Base-by-base conservation (phyloP, 2,329 filamentous ascomycete genomes). In the Stachybotrys echinatus region DNA sequence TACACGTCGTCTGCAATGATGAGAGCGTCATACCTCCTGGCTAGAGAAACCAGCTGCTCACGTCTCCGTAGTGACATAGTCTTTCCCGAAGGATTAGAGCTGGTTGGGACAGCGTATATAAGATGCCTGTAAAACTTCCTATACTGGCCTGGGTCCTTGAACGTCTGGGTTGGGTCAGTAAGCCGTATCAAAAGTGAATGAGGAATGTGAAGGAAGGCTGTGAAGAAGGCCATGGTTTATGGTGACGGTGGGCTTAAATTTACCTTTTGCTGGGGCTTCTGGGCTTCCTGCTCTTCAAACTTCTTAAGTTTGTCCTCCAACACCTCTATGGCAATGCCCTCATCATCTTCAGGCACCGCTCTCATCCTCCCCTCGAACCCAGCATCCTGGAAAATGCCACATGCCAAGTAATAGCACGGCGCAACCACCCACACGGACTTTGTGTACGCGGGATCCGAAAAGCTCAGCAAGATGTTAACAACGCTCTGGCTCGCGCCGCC, bases 1-100 rank as follows among this genome's bases (percentile, higher is more conserved):
- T 99, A 99, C 10, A 97, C 91, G 65, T 99, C 94, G 69, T 97
- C 92, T 45, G 82, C 82, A 23, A 96, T 77, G 49, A 96, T 69
- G n/a, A 97, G 77, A 6, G 89, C 89, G 65, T 97, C 85, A 64
- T 87, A 83, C 51, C 84, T 75, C 50, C 92, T 79, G 0, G 92
- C 92, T 6, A 96, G 69, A n/a, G 74, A 72, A 21, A 97, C 83
- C 4, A 97, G 76, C 12, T 74, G 74, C 54, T 84, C 71, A 4
- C 94, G 80, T 23, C 87, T 80, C 18, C 69, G 64, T 4, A 90
- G 67, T 14, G 85, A 83, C 84, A 95, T 92, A 3, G 89, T 91
- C 61, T 86, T 87, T 23, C 87, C 89, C 0, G 88, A 91, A 0
- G 94, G 94, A 62, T 97, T 97, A 45, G 89, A 84, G 65, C 92